Percentiles rank a stretch among this genome's conserved stretches.
Evolutionary conservation across 257 asterid species (phyloP).

Genomic region (Jaltomata sinuosa): DNA sequence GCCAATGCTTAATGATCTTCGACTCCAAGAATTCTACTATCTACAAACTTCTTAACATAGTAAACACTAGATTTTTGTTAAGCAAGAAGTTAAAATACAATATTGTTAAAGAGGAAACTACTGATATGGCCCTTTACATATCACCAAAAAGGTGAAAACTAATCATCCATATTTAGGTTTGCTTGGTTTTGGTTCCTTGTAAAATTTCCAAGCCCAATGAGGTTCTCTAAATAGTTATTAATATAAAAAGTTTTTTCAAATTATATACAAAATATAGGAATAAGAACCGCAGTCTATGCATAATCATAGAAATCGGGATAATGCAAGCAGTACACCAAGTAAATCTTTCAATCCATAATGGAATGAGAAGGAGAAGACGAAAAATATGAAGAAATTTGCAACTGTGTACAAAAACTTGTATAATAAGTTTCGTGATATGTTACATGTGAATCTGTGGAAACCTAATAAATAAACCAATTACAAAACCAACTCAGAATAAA

Average conservation of each 20-base stretch:
- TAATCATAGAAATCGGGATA: not conserved
- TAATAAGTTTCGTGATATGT: not conserved
- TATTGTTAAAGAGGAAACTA: not conserved
- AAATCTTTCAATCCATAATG: not conserved
- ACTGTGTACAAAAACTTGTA: not conserved
- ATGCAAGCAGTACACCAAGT: not conserved
- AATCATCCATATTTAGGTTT: not conserved
- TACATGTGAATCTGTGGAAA: conserved; percentile 2
- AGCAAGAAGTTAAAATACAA: not conserved
- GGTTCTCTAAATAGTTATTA: not conserved
- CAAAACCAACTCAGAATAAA: not conserved
- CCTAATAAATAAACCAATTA: not conserved
- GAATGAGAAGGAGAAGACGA: not conserved
- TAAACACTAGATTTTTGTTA: not conserved
- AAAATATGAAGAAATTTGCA: not conserved
- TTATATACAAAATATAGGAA: not conserved
- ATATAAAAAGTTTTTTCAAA: not conserved
- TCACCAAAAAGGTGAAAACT: not conserved
- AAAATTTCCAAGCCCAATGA: not conserved
- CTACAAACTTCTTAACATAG: not conserved
- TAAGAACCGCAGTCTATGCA: not conserved
- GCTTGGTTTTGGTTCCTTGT: not conserved
- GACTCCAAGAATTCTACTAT: not conserved
- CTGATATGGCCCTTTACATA: not conserved
- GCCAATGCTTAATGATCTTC: not conserved